Conservation (phyloP, 192 early-diverging fungal species). For the Mortierella antarctica region DNA sequence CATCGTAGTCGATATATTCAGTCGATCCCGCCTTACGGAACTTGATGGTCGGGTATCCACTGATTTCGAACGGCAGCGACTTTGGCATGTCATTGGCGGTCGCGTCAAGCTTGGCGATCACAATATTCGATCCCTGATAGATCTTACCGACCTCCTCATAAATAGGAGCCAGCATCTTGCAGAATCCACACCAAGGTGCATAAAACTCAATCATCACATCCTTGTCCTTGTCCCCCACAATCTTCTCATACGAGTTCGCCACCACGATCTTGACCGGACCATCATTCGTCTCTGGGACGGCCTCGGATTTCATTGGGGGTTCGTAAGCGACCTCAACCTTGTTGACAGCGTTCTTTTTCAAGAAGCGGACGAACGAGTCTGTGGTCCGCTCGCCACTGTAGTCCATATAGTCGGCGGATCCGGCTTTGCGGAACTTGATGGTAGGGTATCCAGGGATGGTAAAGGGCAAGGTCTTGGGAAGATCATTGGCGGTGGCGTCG, state of each 20-base stretch:
- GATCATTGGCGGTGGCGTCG: constrained; percentile 95
- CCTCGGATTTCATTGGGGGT: constrained; percentile 84
- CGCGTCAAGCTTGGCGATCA: constrained; percentile 94
- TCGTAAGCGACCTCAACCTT: constrained; percentile 62
- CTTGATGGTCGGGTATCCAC: constrained; percentile 97
- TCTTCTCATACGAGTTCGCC: constrained; percentile 79
- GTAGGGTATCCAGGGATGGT: constrained; percentile 94
- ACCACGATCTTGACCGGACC: constrained; percentile 93
- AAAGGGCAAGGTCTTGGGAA: constrained; percentile 76
- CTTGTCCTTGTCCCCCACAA: constrained; percentile 83
- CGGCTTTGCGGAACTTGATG: constrained; percentile 90
- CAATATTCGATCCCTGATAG: constrained; percentile 55
- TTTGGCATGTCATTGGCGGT: constrained; percentile 94
- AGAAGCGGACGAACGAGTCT: constrained; percentile 81
- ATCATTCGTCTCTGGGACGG: constrained; percentile 84
- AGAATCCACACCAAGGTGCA: constrained; percentile 90
- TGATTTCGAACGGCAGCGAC: constrained; percentile 69
- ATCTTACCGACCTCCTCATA: constrained; percentile 85
- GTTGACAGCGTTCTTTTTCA: constrained; percentile 77
- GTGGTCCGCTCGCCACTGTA: constrained; percentile 87
- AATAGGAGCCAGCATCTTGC: constrained; percentile 76
- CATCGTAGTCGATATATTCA: constrained; percentile 83
- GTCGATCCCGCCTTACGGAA: constrained; percentile 82
- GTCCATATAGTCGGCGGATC: constrained; percentile 71
- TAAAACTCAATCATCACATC: constrained; percentile 97